Conservation (phyloP, 306 rosid species). For the Citrullus amarus region DNA sequence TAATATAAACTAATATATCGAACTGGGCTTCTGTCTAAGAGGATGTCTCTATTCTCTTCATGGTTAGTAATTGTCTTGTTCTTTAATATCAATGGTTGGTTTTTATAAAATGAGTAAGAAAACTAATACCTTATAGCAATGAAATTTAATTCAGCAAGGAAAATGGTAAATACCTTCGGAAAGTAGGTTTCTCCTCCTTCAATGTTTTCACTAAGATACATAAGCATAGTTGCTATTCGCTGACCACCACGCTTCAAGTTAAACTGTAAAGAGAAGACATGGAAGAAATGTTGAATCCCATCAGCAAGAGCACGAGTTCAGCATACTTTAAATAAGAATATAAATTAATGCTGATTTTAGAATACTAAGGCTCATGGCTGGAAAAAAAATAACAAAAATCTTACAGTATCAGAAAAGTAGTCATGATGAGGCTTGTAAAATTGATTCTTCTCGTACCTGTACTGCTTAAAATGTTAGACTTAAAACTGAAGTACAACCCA, state of each 20-base stretch:
- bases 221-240: constrained; percentile 87
- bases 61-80: not conserved
- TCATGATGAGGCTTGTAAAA: constrained; percentile 91
- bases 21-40: not conserved
- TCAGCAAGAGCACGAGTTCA: not conserved
- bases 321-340: not conserved
- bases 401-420: constrained; percentile 92
- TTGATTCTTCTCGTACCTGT: constrained; percentile 89
- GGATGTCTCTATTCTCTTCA: not conserved
- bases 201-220: constrained; percentile 82
- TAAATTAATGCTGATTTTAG: not conserved
- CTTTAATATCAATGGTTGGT: not conserved
- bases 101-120: not conserved
- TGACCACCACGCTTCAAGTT: constrained; percentile 99
- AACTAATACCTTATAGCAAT: constrained; percentile 3
- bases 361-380: not conserved
- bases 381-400: constrained; percentile 15
- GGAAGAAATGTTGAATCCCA: not conserved
- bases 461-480: constrained; percentile 83
- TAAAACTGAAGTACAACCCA: constrained; percentile 15
- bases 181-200: constrained; percentile 98
- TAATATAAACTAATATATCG: not conserved
- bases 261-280: constrained; percentile 34
- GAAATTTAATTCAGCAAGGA: constrained; percentile 11
- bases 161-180: constrained; percentile 49